Evolutionary conservation across 2,329 filamentous ascomycete species (phyloP).

Genomic region (Cladobotryum protrusum): DNA sequence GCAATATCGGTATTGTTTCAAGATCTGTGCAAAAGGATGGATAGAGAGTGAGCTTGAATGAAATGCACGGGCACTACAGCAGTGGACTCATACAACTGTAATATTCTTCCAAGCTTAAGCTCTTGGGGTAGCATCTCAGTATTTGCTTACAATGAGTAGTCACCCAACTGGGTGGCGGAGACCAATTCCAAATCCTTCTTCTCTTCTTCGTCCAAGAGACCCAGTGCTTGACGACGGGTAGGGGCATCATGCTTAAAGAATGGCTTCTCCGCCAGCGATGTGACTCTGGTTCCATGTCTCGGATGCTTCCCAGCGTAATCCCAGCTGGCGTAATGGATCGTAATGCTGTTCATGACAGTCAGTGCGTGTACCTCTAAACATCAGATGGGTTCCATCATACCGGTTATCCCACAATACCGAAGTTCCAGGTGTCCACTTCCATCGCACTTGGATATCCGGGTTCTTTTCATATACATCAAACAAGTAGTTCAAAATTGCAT

Average conservation of each 20-base stretch:
- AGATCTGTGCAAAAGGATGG: too few relatives aligned
- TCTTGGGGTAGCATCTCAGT: too few relatives aligned
- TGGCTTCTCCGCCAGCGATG: constrained; percentile 64
- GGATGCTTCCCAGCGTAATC: constrained; percentile 63
- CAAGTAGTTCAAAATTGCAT: constrained; percentile 59
- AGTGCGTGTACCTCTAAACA: not conserved
- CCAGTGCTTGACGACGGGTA: constrained; percentile 59
- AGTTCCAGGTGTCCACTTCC: constrained; percentile 62
- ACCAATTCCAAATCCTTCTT: constrained; percentile 22
- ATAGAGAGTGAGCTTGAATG: too few relatives aligned
- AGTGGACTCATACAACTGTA: too few relatives aligned
- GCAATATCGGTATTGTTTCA: too few relatives aligned
- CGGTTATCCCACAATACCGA: constrained; percentile 68
- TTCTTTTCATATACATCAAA: constrained; percentile 64
- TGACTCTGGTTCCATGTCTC: constrained; percentile 66
- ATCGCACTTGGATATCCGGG: constrained; percentile 65
- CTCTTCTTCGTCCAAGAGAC: constrained; percentile 54
- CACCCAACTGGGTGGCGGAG: not conserved
- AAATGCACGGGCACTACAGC: too few relatives aligned
- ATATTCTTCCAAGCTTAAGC: too few relatives aligned
- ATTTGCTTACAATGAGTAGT: not conserved
- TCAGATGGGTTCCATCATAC: constrained; percentile 24
- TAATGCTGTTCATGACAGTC: constrained; percentile 42
- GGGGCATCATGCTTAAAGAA: constrained; percentile 59
- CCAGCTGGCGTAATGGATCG: constrained; percentile 69